phyloP scores from a whole-genome alignment of 1,139 yeast species.

The Magnusiomyces tetraspermus region DNA sequence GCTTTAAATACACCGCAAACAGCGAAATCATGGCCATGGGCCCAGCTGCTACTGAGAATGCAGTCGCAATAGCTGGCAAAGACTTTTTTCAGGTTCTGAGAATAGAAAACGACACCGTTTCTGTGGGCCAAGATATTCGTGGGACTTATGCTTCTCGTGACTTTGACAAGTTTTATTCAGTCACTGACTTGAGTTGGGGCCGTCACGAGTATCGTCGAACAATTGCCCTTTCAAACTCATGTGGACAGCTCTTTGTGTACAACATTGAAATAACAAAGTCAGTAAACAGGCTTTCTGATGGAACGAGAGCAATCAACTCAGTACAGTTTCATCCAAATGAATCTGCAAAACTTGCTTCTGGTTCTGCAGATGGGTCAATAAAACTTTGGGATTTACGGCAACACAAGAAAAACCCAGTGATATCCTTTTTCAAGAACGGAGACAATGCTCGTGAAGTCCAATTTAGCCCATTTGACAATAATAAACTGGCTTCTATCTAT shows the following conservation, averaged over 20 bases:
- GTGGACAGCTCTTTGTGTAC: conserved; percentile 37
- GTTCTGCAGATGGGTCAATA: conserved; percentile 85
- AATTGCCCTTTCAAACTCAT: conserved; percentile 27
- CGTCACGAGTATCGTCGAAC: conserved; percentile 18
- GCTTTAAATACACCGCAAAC: conserved; percentile 16
- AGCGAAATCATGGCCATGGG: conserved; percentile 28
- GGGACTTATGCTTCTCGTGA: conserved; percentile 19
- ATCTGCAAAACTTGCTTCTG: conserved; percentile 59
- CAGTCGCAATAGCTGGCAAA: conserved; percentile 29
- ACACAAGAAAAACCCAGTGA: conserved; percentile 38
- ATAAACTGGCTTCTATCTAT: conserved; percentile 60
- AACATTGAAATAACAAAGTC: conserved; percentile 36
- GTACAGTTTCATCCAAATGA: conserved; percentile 57
- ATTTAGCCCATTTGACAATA: conserved; percentile 35
- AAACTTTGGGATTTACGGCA: conserved; percentile 78
- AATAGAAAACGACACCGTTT: conserved; percentile 17
- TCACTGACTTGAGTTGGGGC: conserved; percentile 35
- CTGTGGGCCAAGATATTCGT: conserved; percentile 18
- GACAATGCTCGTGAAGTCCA: conserved; percentile 37
- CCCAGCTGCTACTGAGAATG: conserved; percentile 22
- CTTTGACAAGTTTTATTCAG: conserved; percentile 27
- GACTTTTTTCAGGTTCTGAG: conserved; percentile 28
- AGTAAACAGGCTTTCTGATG: conserved; percentile 45
- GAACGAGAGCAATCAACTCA: conserved; percentile 72
- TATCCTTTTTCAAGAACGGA: conserved; percentile 40